phyloP scores from a whole-genome alignment of 352 stramenopile species.

The Globisporangium emineosum region DNA sequence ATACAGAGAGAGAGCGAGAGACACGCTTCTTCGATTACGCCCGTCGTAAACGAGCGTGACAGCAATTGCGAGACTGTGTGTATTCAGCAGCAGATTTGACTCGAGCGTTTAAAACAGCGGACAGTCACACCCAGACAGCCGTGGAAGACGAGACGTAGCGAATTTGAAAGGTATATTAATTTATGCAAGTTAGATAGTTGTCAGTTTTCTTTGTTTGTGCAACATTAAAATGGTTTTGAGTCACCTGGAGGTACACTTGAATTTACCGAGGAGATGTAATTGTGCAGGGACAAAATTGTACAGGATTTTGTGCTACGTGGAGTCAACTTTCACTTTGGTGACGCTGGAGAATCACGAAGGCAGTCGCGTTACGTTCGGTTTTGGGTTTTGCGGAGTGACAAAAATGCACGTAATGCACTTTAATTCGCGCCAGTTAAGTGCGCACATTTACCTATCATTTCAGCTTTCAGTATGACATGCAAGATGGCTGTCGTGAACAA shows the following conservation, averaged over 20 bases:
- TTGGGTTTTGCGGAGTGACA: neutral
- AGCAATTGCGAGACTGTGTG: neutral
- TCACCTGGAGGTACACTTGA: neutral
- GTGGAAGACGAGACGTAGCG: neutral
- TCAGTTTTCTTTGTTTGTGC: neutral
- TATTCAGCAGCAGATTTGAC: neutral
- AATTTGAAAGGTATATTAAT: neutral
- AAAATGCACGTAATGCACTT: neutral
- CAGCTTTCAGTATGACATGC: too few relatives aligned
- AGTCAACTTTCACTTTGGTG: neutral
- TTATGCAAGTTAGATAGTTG: neutral
- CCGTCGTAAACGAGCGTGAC: neutral
- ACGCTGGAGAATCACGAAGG: neutral
- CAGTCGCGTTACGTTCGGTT: neutral
- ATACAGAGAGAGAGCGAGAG: neutral
- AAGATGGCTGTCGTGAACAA: too few relatives aligned
- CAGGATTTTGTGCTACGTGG: neutral
- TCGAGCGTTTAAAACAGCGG: neutral
- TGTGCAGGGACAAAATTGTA: neutral
- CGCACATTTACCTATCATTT: neutral
- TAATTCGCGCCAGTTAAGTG: neutral
- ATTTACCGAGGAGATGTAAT: neutral
- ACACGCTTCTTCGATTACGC: constrained; percentile 3
- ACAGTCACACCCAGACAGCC: neutral
- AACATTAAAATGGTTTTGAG: neutral